phyloP scores from a whole-genome alignment of 768 basidiomycete genomes.

The Russula emetica region DNA sequence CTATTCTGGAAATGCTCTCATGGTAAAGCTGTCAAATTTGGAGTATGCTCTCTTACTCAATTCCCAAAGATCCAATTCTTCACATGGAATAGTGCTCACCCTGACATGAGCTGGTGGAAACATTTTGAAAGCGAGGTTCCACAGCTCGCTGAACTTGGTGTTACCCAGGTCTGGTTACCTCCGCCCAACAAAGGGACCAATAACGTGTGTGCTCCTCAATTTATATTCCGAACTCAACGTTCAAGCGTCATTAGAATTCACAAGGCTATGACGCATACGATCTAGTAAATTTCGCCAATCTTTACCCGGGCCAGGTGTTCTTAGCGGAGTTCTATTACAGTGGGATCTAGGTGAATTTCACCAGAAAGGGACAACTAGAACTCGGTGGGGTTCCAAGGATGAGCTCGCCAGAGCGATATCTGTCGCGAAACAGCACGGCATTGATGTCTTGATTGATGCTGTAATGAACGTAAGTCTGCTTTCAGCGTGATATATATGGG shows the following conservation, averaged over 20 bases:
- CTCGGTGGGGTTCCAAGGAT: constrained; percentile 85
- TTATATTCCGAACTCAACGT: background rate
- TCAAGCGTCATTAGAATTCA: constrained; percentile 45
- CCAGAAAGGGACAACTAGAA: constrained; percentile 64
- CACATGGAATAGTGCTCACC: constrained; percentile 66
- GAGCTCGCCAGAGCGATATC: constrained; percentile 69
- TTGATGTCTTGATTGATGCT: constrained; percentile 80
- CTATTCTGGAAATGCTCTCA: constrained; percentile 52
- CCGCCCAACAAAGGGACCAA: constrained; percentile 76
- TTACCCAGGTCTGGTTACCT: constrained; percentile 81
- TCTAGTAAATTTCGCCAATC: constrained; percentile 45
- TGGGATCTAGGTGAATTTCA: constrained; percentile 87
- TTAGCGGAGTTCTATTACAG: constrained; percentile 37
- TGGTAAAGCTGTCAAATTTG: constrained; percentile 43
- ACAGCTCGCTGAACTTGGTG: constrained; percentile 56
- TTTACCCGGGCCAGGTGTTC: background rate
- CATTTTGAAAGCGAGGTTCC: constrained; percentile 66
- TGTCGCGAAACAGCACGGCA: constrained; percentile 59
- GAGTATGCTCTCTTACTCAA: constrained; percentile 4
- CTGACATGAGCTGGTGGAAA: constrained; percentile 72
- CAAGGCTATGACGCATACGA: constrained; percentile 87
- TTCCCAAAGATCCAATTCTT: constrained; percentile 68
- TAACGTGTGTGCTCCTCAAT: constrained; percentile 38
- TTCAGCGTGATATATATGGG: background rate
- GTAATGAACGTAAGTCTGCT: constrained; percentile 68